Evolutionary conservation across 1,284 basidiomycete species (phyloP).

Genomic region (Cystobasidium pallidum): DNA sequence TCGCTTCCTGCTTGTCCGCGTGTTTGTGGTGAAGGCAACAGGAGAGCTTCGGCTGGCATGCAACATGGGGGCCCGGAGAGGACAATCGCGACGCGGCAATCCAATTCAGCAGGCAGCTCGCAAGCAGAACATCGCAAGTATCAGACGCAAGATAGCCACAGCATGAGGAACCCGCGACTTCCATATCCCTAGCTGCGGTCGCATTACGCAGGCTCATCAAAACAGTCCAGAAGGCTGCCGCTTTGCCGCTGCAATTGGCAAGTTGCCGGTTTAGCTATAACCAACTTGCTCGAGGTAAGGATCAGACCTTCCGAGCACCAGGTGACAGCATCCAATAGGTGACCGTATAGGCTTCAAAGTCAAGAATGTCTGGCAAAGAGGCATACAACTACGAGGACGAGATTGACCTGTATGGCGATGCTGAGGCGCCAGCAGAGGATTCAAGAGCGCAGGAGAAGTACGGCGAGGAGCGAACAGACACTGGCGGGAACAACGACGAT

Average conservation of each 20-base stretch:
- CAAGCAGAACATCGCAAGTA: too few species aligned
- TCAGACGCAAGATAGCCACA: too few species aligned
- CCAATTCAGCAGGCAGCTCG: too few species aligned
- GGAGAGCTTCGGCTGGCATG: neutral
- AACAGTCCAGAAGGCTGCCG: too few species aligned
- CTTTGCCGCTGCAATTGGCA: neutral
- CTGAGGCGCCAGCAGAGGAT: slow-evolving; percentile 21
- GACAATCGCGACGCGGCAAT: neutral
- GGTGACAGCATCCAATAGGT: neutral
- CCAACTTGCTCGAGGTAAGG: neutral
- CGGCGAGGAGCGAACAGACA: neutral
- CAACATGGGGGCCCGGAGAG: neutral
- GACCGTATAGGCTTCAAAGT: too few species aligned
- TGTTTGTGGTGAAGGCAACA: too few species aligned
- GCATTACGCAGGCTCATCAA: too few species aligned
- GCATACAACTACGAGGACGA: slow-evolving; percentile 42
- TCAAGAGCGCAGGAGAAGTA: slow-evolving; percentile 7
- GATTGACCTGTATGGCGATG: slow-evolving; percentile 43
- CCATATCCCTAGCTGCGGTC: too few species aligned
- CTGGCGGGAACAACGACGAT: neutral
- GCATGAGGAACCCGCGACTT: too few species aligned
- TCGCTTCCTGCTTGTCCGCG: neutral
- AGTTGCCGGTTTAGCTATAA: neutral
- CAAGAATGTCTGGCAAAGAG: slow-evolving; percentile 17
- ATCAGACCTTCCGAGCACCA: too few species aligned